These are phyloP conservation scores for Amesomyces nigricolor DNA, from an alignment of 2,329 filamentous ascomycete genomes.

Conservation along the genomic window DNA sequence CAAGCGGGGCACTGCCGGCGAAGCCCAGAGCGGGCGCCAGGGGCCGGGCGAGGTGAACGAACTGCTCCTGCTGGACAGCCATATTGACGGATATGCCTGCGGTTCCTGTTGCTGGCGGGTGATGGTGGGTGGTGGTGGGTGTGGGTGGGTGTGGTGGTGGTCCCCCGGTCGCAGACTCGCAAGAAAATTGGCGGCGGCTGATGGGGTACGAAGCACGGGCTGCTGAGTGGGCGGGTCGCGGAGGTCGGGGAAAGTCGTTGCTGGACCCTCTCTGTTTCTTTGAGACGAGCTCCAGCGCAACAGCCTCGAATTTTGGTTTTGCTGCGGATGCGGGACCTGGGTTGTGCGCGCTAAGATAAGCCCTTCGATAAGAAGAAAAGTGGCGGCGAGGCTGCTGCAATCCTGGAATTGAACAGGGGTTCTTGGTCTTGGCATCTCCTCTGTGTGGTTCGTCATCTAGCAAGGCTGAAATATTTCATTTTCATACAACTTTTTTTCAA, in stretches of 20 bases:
- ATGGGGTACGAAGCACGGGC: constrained; percentile 19
- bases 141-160: constrained; percentile 16
- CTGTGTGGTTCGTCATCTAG: constrained; percentile 13
- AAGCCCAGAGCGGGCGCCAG: constrained; percentile 76
- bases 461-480: constrained; percentile 34
- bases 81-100: constrained; percentile 52
- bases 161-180: constrained; percentile 6
- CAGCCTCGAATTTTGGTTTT: constrained; percentile 29
- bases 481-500: constrained; percentile 31
- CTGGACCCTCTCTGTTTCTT: constrained; percentile 23
- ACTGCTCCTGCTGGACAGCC: constrained; percentile 74
- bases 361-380: constrained; percentile 35
- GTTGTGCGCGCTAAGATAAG: constrained; percentile 54
- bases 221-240: constrained; percentile 16
- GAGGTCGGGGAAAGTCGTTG: constrained; percentile 21
- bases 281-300: constrained; percentile 21
- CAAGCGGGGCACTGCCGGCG: constrained; percentile 82
- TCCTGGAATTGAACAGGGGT: not conserved
- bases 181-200: constrained; percentile 21
- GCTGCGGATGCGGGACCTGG: constrained; percentile 36
- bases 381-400: constrained; percentile 19
- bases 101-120: constrained; percentile 18
- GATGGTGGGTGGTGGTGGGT: constrained; percentile 14
- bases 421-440: constrained; percentile 6
- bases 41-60: constrained; percentile 91